Base-by-base conservation (phyloP, 2,329 filamentous ascomycete species). In the Paecilomyces dactylethromorphus region DNA sequence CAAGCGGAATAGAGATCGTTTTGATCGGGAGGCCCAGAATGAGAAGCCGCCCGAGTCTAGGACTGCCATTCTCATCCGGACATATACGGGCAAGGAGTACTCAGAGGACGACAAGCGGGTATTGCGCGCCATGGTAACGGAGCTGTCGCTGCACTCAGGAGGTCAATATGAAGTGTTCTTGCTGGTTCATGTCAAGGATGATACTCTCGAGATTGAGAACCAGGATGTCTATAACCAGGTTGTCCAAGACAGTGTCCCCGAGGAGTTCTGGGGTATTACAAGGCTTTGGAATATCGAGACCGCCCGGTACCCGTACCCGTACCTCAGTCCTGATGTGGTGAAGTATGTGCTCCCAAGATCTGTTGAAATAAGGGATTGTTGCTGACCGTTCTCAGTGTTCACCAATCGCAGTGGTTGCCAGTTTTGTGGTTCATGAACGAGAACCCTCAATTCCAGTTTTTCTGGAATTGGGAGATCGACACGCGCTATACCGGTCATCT, bases 91-190 rank as follows among this genome's bases (percentile, higher is more conserved):
- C 65, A 95, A 89, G 65, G 67, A 84, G 8, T 97, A 91, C 81
- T 86, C 86, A 10, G 84, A 89, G 50, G 89, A 96, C 67, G 90
- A 94, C 68, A 81, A 93, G 54, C 85, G 92, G 73, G 91, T 91
- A 67, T 75, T 97, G 35, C 87, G 92, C 31, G 88, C 92, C 32
- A 84, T 96, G 74, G 91, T 97, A 68, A 84, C 87, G 22, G 92
- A 97, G 72, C 78, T 92, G 10, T 85, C 87, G 7, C 78, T 96
- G 54, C 81, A 85, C 58, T 92, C 90, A 0, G 90, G 91, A 32
- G 90, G 88, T 53, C 90, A 96, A 71, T 96, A 94, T 66, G 82
- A 84, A 3, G 81, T 96, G 2, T 90, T 94, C 72, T 91, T 96
- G 69, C 79, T 96, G 35, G 82, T 96, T 45, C 91, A 96, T 65